Evolutionary conservation across 495 filamentous ascomycete genomes (phyloP).

Genomic region (Beverwykella pulmonaria): DNA sequence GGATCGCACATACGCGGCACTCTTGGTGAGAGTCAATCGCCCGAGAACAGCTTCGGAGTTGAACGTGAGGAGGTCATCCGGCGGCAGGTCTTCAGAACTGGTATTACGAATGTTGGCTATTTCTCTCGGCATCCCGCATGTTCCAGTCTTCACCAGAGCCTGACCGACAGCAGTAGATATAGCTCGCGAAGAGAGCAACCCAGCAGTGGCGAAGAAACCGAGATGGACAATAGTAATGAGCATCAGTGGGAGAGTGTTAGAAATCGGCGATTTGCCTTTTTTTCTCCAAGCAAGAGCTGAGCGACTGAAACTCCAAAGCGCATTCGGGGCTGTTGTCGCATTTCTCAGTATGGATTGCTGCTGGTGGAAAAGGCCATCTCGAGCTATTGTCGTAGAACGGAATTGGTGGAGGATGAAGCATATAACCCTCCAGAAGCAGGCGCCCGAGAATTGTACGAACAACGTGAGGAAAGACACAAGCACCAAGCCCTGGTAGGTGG

Average conservation of each 20-base stretch:
- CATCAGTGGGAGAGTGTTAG: constrained; percentile 17
- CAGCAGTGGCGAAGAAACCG: constrained; percentile 25
- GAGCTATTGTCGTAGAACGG: constrained; percentile 19
- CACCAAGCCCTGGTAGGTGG: constrained; percentile 14
- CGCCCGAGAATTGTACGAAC: constrained; percentile 30
- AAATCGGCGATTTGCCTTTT: constrained; percentile 11
- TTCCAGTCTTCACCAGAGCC: constrained; percentile 10
- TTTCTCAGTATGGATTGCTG: constrained; percentile 37
- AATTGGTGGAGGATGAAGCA: constrained; percentile 31
- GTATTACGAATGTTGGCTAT: constrained; percentile 1
- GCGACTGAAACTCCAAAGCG: constrained; percentile 17
- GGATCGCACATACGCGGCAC: constrained; percentile 19
- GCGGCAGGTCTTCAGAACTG: not conserved
- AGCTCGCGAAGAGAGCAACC: constrained; percentile 30
- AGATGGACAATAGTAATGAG: constrained; percentile 21
- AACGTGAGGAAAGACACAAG: constrained; percentile 37
- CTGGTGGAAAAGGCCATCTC: constrained; percentile 34
- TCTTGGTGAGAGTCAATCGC: constrained; percentile 14
- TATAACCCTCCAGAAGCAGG: constrained; percentile 33
- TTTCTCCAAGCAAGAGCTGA: constrained; percentile 18
- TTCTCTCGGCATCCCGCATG: constrained; percentile 19
- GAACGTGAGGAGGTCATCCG: constrained; percentile 8
- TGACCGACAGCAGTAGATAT: constrained; percentile 8
- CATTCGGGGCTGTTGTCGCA: constrained; percentile 19
- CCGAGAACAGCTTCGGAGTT: constrained; percentile 21